Percentiles rank a stretch among this genome's conserved stretches.
These are phyloP conservation scores for Phlebopus sp. DNA, from an alignment of 1,284 basidiomycete genomes.

Conservation along the genomic window DNA sequence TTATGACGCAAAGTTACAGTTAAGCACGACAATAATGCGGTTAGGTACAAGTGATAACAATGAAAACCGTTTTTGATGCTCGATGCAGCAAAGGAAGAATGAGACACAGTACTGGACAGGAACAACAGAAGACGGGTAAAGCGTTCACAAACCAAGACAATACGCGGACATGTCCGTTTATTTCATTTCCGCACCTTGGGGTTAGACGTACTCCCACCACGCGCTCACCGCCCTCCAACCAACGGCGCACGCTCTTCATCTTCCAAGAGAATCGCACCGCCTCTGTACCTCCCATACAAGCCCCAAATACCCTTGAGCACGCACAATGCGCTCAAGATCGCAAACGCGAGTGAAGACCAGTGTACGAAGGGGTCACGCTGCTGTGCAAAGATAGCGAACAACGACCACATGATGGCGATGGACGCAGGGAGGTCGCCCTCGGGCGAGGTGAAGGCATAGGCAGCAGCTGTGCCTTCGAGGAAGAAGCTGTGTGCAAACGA, in stretches of 20 bases:
- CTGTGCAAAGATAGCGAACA: constrained; percentile 82
- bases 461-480: constrained; percentile 88
- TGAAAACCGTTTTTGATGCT: neutral
- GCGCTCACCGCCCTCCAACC: constrained; percentile 37
- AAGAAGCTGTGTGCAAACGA: constrained; percentile 60
- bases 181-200: neutral
- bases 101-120: neutral
- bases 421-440: constrained; percentile 92
- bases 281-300: constrained; percentile 40
- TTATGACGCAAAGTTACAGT: neutral
- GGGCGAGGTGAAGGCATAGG: constrained; percentile 85
- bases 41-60: neutral
- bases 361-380: constrained; percentile 72
- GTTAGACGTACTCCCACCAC: neutral
- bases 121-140: neutral
- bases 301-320: constrained; percentile 73
- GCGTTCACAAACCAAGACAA: neutral
- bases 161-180: neutral
- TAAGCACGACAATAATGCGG: neutral
- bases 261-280: constrained; percentile 54
- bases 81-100: neutral
- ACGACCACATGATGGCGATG: constrained; percentile 79
- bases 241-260: constrained; percentile 89
- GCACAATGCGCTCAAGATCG: constrained; percentile 82
- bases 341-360: constrained; percentile 85